phyloP scores from a whole-genome alignment of 2,329 filamentous ascomycete species.

The Albophoma yamanashiensis region DNA sequence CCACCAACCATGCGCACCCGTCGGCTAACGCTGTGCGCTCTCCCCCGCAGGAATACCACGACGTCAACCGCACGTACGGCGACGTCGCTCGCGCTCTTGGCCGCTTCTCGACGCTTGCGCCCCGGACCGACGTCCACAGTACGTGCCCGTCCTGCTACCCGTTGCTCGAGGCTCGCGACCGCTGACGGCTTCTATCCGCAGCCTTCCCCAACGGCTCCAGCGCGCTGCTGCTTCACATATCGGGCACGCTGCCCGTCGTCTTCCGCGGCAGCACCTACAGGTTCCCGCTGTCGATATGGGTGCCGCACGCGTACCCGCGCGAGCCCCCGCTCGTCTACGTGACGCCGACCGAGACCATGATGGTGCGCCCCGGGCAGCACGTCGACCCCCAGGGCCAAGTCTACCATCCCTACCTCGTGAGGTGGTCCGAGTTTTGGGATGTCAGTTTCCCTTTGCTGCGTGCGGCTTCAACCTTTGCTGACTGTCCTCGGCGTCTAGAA shows the following conservation, averaged over 20 bases:
- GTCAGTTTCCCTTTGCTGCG: slow-evolving; percentile 36
- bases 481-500: slow-evolving; percentile 38
- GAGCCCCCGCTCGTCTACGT: slow-evolving; percentile 84
- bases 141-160: slow-evolving; percentile 21
- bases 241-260: slow-evolving; percentile 79
- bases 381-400: slow-evolving; percentile 87
- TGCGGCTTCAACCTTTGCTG: not conserved
- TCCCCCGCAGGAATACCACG: slow-evolving; percentile 70
- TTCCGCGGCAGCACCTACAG: slow-evolving; percentile 85
- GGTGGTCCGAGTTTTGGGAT: slow-evolving; percentile 86
- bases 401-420: slow-evolving; percentile 89
- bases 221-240: slow-evolving; percentile 75
- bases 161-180: not conserved
- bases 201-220: slow-evolving; percentile 83
- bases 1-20: not conserved
- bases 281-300: slow-evolving; percentile 87
- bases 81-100: slow-evolving; percentile 78
- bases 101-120: slow-evolving; percentile 67
- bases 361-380: slow-evolving; percentile 85
- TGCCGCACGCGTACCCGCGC: slow-evolving; percentile 80
- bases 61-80: slow-evolving; percentile 86
- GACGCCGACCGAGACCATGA: slow-evolving; percentile 78
- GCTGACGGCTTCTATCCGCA: slow-evolving; percentile 22
- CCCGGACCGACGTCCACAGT: slow-evolving; percentile 94
- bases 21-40: not conserved